Percentiles rank a stretch among this genome's conserved stretches.
Conservation (phyloP, 495 filamentous ascomycete species). For the Penicillium chermesinum region DNA sequence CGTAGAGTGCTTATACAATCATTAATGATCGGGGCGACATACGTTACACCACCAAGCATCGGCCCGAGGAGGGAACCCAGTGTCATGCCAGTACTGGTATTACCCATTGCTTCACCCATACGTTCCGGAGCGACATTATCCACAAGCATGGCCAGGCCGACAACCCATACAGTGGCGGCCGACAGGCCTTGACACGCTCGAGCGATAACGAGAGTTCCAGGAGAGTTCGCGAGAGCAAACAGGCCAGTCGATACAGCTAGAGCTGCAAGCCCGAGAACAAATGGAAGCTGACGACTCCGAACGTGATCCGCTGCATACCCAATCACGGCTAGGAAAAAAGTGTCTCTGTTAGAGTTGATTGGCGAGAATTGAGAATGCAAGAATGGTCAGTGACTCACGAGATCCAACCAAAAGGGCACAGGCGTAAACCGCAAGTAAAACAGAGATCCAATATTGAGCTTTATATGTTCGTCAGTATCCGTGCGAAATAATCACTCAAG, state of each 20-base stretch:
- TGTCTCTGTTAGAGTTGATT: not conserved
- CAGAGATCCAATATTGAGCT: slow-evolving; percentile 70
- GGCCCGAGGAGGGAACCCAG: slow-evolving; percentile 54
- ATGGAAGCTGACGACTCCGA: slow-evolving; percentile 47
- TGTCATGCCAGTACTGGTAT: slow-evolving; percentile 54
- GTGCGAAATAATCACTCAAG: not conserved
- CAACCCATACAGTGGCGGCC: slow-evolving; percentile 54
- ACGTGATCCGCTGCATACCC: slow-evolving; percentile 54
- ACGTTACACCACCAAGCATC: slow-evolving; percentile 68
- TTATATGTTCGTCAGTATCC: slow-evolving; percentile 14
- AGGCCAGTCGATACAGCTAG: slow-evolving; percentile 49
- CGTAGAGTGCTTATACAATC: no score
- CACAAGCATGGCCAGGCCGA: slow-evolving; percentile 54
- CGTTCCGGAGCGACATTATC: slow-evolving; percentile 53
- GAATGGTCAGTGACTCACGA: slow-evolving; percentile 41
- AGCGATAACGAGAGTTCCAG: slow-evolving; percentile 48
- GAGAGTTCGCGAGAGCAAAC: slow-evolving; percentile 45
- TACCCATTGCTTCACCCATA: slow-evolving; percentile 61
- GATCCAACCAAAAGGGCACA: slow-evolving; percentile 57
- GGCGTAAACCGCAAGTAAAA: slow-evolving; percentile 71
- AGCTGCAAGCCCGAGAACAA: slow-evolving; percentile 50
- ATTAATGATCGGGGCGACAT: no score
- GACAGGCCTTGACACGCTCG: slow-evolving; percentile 55
- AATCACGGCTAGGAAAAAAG: slow-evolving; percentile 17
- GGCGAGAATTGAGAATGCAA: not conserved